A percentile compares a stretch with the other conserved stretches of the same genome.
These are phyloP conservation scores for Microcos paniculata DNA, from an alignment of 345 rosid genomes.

Conservation along the genomic window DNA sequence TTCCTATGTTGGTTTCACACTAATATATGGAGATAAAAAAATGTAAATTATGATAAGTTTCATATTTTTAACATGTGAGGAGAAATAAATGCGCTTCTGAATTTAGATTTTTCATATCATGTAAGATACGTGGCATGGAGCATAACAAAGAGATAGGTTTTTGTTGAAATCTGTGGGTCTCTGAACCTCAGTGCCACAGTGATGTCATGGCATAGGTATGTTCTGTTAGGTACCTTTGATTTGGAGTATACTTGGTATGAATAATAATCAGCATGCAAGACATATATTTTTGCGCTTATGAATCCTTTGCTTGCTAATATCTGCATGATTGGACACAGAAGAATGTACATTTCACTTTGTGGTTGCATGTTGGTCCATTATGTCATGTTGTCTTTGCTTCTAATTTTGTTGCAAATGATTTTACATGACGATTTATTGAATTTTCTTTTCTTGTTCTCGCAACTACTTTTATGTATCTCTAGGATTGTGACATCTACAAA, in stretches of 20 bases:
- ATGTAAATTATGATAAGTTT: not conserved
- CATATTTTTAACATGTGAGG: not conserved
- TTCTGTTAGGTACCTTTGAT: not conserved
- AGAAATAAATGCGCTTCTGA: not conserved
- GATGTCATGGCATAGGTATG: not conserved
- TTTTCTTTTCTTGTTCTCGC: not conserved
- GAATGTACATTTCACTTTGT: slow-evolving; percentile 3
- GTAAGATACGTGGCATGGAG: not conserved
- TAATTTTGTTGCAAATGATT: not conserved
- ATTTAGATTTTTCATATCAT: not conserved
- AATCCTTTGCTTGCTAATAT: not conserved
- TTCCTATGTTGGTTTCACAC: not conserved
- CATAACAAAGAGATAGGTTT: not conserved
- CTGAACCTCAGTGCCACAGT: not conserved
- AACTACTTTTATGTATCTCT: not conserved
- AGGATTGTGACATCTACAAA: not conserved
- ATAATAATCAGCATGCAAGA: not conserved
- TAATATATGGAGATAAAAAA: not conserved
- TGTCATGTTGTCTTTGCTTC: not conserved
- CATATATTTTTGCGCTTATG: not conserved
- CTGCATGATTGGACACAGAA: not conserved
- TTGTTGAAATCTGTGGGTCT: not conserved
- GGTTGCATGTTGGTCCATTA: not conserved
- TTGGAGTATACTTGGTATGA: not conserved
- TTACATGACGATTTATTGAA: not conserved